phyloP scores from a whole-genome alignment of 345 rosid genomes.

The Brassica juncea region DNA sequence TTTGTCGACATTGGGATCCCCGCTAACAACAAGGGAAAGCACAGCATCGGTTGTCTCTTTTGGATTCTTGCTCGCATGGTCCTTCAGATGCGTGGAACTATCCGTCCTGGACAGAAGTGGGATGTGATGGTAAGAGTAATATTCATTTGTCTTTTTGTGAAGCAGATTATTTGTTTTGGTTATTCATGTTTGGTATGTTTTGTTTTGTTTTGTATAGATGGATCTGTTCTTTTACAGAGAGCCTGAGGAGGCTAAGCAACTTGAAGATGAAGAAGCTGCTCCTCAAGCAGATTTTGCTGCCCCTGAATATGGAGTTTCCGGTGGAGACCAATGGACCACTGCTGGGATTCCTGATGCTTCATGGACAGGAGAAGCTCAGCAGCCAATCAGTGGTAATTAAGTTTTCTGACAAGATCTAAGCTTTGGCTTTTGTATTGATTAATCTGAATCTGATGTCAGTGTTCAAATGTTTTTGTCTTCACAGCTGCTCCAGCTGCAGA shows the following conservation, averaged over 20 bases:
- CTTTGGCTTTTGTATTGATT: background rate
- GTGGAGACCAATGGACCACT: slow-evolving; percentile 51
- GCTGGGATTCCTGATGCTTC: slow-evolving; percentile 43
- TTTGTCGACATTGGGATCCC: slow-evolving; percentile 86
- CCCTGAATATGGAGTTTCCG: slow-evolving; percentile 44
- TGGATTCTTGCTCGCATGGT: slow-evolving; percentile 94
- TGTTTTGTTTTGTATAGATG: slow-evolving; percentile 40
- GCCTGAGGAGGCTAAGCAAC: slow-evolving; percentile 58
- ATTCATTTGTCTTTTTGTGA: background rate
- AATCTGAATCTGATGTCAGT: background rate
- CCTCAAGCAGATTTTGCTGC: slow-evolving; percentile 16
- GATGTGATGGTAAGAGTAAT: slow-evolving; percentile 57
- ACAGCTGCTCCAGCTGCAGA: background rate
- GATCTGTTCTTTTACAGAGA: slow-evolving; percentile 71
- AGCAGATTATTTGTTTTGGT: background rate
- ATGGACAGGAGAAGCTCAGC: slow-evolving; percentile 53
- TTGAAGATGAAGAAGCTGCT: slow-evolving; percentile 51
- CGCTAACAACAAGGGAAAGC: slow-evolving; percentile 85
- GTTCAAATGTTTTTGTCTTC: background rate
- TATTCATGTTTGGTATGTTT: background rate
- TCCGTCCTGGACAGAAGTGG: slow-evolving; percentile 67
- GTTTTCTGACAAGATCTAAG: background rate
- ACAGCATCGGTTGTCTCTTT: slow-evolving; percentile 78
- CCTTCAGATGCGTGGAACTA: slow-evolving; percentile 81
- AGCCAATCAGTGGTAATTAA: slow-evolving; percentile 44